Conservation (phyloP, 164 flowering plant genomes). For the Piper longum region DNA sequence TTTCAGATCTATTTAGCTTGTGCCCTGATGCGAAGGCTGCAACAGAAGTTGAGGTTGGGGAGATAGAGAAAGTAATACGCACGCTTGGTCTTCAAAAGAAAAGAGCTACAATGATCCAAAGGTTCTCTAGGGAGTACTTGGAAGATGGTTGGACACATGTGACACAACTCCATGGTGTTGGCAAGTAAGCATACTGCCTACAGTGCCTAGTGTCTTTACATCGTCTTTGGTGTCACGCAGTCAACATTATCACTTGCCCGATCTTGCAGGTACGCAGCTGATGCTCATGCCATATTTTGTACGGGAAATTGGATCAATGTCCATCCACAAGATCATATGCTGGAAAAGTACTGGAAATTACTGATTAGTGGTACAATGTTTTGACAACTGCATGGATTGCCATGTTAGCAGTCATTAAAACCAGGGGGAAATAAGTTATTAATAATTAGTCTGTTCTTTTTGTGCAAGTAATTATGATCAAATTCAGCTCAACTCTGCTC, state of each 20-base stretch:
- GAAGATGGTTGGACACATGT: conserved; percentile 59
- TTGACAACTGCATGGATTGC: too few relatives aligned
- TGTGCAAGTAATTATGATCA: too few relatives aligned
- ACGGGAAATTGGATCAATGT: conserved; percentile 64
- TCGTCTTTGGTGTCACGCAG: too few relatives aligned
- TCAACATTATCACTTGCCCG: neutral
- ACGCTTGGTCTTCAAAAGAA: conserved; percentile 50
- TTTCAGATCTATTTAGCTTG: conserved; percentile 37
- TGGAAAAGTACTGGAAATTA: conserved; percentile 55
- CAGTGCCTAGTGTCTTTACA: neutral
- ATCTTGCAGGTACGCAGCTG: conserved; percentile 63
- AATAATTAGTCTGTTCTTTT: too few relatives aligned
- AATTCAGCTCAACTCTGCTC: too few relatives aligned
- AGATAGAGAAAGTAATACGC: conserved; percentile 34
- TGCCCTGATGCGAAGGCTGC: conserved; percentile 69
- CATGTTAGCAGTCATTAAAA: too few relatives aligned
- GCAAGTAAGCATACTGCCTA: conserved; percentile 35
- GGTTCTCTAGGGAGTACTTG: conserved; percentile 54
- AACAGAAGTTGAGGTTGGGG: conserved; percentile 20
- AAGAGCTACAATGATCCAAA: conserved; percentile 49
- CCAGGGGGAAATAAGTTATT: too few relatives aligned
- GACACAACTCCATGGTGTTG: conserved; percentile 65
- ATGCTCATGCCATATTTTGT: conserved; percentile 94
- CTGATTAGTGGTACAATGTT: conserved; percentile 7
- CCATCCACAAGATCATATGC: conserved; percentile 61